These are phyloP conservation scores for Populus hybrid DNA, from an alignment of 441 rosid species.

Conservation along the genomic window DNA sequence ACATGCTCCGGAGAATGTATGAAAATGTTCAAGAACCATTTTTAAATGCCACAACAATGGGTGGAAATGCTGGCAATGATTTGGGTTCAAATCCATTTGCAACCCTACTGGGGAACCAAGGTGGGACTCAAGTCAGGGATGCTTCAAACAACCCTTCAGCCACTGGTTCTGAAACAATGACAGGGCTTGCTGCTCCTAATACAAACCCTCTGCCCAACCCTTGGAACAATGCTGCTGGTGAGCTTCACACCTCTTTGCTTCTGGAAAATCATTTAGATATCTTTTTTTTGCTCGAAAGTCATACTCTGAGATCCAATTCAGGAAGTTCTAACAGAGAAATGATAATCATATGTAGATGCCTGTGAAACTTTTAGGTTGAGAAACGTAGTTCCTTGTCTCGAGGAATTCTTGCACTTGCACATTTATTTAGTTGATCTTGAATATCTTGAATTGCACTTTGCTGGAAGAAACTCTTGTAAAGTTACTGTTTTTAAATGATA, in stretches of 20 bases:
- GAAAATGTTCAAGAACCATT: constrained; percentile 72
- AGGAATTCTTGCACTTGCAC: background rate
- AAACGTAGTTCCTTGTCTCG: background rate
- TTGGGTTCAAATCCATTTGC: constrained; percentile 57
- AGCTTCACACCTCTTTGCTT: background rate
- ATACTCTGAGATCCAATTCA: background rate
- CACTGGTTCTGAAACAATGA: constrained; percentile 33
- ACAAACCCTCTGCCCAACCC: constrained; percentile 66
- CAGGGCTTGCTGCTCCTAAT: constrained; percentile 53
- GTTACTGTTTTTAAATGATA: background rate
- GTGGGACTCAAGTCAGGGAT: constrained; percentile 44
- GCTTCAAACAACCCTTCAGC: constrained; percentile 39
- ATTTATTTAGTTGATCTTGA: background rate
- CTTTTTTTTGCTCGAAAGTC: background rate
- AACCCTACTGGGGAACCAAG: constrained; percentile 57
- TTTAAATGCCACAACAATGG: constrained; percentile 54
- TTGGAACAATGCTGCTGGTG: constrained; percentile 38
- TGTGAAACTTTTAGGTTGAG: background rate
- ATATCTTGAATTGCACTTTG: background rate
- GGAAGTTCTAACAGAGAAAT: background rate
- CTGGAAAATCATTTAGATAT: background rate
- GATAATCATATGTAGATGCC: background rate
- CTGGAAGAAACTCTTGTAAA: background rate
- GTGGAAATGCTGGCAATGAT: constrained; percentile 37
- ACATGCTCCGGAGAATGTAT: constrained; percentile 69